Base-by-base conservation (phyloP, 768 basidiomycete species). In the Pholiota microspora region DNA sequence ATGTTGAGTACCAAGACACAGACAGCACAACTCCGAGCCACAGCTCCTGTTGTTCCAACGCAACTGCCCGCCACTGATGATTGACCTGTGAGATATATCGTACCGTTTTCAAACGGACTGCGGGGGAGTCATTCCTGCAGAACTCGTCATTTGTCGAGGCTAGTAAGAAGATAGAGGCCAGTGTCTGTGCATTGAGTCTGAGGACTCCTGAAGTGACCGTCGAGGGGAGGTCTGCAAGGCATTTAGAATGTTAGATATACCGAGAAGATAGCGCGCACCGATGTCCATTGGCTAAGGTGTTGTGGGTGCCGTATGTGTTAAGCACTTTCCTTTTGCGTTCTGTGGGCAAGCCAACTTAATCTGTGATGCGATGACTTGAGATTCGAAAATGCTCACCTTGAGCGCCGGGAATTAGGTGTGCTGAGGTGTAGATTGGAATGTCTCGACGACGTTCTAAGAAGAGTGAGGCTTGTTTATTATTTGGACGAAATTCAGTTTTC, bases 11-110 rank as follows among this genome's bases (percentile, higher is more conserved):
- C 63, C 63, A 64, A 45, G 57, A 52, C 27, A 62, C 58, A 47
- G 57, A 49, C 29, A 62, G 59, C 13, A 56, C 59, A 9, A 57
- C 57, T 13, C 58, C 56, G 25, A 60, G 46, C 64, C 64, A 65
- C 24, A 65, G 52, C 12, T 16, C 40, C 23, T 51, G 48, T 21
- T 49, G 35, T 12, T 53, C 47, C 21, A 63, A 38, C n/a, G 62
- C 60, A 31, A 49, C 45, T 16, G 24, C 45, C n/a, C 63, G 51
- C 63, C 63, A 64, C 27, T 36, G 50, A 27, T 51, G 59, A 44
- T 56, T 57, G 21, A 64, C 63, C 44, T 64, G 63, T 0, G 63
- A 46, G 2, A 54, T 53, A 16, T 21, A 49, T 13, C 61, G 59
- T 21, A 60, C 56, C 15, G 58, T 34, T 4, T 10, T 34, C 8